Base-by-base conservation (phyloP, 208 protist genomes). In the Wallacemonas rigidus region DNA sequence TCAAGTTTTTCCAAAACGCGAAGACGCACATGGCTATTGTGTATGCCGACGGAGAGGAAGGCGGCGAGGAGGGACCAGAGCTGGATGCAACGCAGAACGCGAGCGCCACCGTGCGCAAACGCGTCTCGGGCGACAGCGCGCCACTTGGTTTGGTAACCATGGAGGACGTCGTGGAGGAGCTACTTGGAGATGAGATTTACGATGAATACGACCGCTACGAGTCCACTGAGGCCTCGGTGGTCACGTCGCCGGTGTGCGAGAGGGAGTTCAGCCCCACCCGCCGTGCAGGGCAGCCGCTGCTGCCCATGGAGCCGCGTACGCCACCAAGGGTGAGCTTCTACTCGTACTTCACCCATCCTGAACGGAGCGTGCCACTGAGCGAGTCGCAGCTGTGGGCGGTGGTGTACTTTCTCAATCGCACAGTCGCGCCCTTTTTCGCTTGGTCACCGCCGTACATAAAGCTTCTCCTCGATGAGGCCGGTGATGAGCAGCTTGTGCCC, bases 171-270 rank as follows among this genome's bases (percentile, higher is more conserved):
- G 86, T 95, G 41, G 92, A 97, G 76, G 83, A 89, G 71, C 79
- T 97, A 26, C 81, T 97, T 17, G 82, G 89, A 57, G 88, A 80
- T 2, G 87, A 97, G 79, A 95, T 97, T 64, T 95, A 95, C 75
- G 92, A 97, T 78, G 92, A 97, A 75, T 97, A 97, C 72, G 92
- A 97, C 71, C 69, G 80, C 68, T 90, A 95, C 70, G 83, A 81
- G 40, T 55, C 69, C 39, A 45, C 48, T 26, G 53, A 54, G 40
- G 14, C 60, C 7, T 39, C 58, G 17, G 55, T 2, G 17, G 43
- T 45, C 3, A 26, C 17, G 11, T 60, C 47, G 17, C 70, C 70
- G 9, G 70, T 50, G 15, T 41, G 56, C 26, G 8, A 8, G 56
- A 41, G 58, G 3, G 41, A 77, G 26, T 17, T 77, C n/a, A 53